These are phyloP conservation scores for Botrytis fragariae DNA, from an alignment of 2,329 filamentous ascomycete genomes.

Conservation along the genomic window DNA sequence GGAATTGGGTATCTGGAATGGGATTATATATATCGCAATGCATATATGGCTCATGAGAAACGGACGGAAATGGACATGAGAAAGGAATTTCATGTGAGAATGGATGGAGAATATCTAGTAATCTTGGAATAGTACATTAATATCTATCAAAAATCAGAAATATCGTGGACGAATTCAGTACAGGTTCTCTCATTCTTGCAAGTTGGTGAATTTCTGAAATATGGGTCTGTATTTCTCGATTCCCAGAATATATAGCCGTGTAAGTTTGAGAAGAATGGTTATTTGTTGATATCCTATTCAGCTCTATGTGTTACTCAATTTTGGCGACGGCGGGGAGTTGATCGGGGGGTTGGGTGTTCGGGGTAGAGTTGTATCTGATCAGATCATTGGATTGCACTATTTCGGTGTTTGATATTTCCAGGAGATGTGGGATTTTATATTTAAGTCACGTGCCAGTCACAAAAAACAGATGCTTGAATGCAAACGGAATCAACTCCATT, in stretches of 20 bases:
- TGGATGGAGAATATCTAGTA: background rate
- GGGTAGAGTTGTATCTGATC: too few species aligned
- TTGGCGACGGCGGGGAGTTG: too few species aligned
- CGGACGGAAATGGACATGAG: background rate
- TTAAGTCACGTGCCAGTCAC: background rate
- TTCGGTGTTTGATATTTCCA: too few species aligned
- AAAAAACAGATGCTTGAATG: background rate
- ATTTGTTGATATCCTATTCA: too few species aligned
- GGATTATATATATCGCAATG: background rate
- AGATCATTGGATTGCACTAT: too few species aligned
- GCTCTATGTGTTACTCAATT: too few species aligned
- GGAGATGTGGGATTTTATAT: too few species aligned
- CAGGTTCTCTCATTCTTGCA: too few species aligned
- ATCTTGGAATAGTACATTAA: background rate
- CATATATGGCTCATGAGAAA: slow-evolving; percentile 5
- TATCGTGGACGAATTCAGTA: background rate
- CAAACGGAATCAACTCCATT: background rate
- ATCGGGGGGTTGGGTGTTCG: too few species aligned
- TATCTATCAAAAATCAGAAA: background rate
- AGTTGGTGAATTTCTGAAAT: fast-evolving
- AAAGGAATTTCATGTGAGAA: background rate
- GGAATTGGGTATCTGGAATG: background rate
- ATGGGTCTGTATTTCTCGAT: background rate
- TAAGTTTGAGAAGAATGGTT: too few species aligned
- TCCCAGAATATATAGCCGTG: too few species aligned